Evolutionary conservation across 768 basidiomycete genomes (phyloP).

Genomic region (Boletus sp.): DNA sequence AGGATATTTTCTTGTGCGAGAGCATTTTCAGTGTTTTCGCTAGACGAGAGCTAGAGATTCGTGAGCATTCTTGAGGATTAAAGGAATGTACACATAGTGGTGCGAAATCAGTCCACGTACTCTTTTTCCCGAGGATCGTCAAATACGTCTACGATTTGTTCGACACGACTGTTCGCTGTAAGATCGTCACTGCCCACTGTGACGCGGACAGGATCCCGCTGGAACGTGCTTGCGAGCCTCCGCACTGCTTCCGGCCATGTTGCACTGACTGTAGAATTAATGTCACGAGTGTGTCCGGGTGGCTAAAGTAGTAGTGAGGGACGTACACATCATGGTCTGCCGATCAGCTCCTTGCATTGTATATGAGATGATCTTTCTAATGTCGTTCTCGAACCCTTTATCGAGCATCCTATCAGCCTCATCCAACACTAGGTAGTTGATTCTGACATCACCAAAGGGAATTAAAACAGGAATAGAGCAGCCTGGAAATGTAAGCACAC

Average conservation of each 20-base stretch:
- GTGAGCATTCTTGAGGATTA: background rate
- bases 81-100: background rate
- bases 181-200: constrained; percentile 96
- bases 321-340: constrained; percentile 94
- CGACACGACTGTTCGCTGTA: constrained; percentile 91
- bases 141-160: constrained; percentile 90
- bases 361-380: constrained; percentile 80
- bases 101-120: constrained; percentile 42
- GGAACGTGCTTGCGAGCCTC: constrained; percentile 84
- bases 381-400: constrained; percentile 98
- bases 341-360: constrained; percentile 66
- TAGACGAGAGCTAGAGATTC: constrained; percentile 52
- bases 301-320: background rate
- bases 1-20: constrained; percentile 60
- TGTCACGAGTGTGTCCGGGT: background rate
- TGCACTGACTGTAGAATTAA: constrained; percentile 80
- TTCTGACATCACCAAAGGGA: constrained; percentile 41
- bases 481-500: constrained; percentile 40
- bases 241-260: constrained; percentile 98
- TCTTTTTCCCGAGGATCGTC: constrained; percentile 85
- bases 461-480: background rate
- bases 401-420: constrained; percentile 99
- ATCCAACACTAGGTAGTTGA: constrained; percentile 90
- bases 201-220: constrained; percentile 78
- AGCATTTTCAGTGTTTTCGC: constrained; percentile 53